Evolutionary conservation across 352 stramenopile species (phyloP).

Genomic region (Phytophthora constricta): DNA sequence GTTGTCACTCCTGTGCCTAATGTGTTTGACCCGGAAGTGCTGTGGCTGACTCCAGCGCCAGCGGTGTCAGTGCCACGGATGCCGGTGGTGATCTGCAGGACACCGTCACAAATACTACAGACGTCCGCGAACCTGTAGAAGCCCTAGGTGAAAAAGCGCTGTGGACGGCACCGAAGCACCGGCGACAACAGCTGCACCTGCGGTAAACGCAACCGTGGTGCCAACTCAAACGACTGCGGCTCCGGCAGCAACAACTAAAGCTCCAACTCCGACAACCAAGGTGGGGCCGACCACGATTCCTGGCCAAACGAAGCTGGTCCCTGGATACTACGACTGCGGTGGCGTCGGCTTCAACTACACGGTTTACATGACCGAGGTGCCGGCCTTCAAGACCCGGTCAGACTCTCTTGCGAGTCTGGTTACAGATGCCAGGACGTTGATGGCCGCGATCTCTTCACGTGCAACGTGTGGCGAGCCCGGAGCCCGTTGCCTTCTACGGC

Average conservation of each 20-base stretch:
- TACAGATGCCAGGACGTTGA: conserved; percentile 28
- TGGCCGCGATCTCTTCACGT: conserved; percentile 6
- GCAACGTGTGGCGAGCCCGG: conserved; percentile 28
- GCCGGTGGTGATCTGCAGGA: too few relatives aligned
- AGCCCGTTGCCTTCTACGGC: conserved; percentile 31
- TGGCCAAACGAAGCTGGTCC: conserved; percentile 22
- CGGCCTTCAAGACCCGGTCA: conserved; percentile 3
- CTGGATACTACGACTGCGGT: conserved; percentile 24
- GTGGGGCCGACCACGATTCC: background rate
- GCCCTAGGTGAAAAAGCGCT: background rate
- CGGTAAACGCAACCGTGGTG: too few relatives aligned
- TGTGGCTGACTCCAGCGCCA: conserved; percentile 2
- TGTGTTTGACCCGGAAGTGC: background rate
- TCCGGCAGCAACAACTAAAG: background rate
- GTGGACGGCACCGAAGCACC: background rate
- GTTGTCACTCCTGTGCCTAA: background rate
- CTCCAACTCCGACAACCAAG: background rate
- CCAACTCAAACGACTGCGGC: background rate
- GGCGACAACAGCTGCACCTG: background rate
- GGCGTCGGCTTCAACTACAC: conserved; percentile 30
- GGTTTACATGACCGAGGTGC: conserved; percentile 25
- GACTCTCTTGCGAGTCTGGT: conserved; percentile 24
- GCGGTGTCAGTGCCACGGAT: background rate
- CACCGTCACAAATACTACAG: too few relatives aligned
- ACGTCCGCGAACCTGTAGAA: too few relatives aligned